Base-by-base conservation (phyloP, 202 grass and related monocot genomes). In the Eragrostis tef region DNA sequence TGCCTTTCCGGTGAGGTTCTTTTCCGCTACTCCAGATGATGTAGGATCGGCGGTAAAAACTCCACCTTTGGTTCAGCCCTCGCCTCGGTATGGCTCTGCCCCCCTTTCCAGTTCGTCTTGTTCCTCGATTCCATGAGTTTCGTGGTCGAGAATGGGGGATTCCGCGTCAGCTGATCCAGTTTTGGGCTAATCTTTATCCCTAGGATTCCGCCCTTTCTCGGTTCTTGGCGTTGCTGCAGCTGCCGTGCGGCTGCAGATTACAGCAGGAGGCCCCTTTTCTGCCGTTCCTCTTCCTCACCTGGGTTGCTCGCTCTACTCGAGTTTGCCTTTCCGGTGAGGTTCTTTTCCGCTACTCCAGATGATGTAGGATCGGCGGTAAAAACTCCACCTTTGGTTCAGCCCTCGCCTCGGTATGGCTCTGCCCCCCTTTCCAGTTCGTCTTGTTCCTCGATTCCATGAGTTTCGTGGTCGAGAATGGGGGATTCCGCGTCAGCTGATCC, bases 401-500 rank as follows among this genome's bases (percentile, higher is more conserved):
- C 27, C 45, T 34, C 24, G 34, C 20, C 11, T 71, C 22, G 73
- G 71, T 83, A 68, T 69, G 70, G 14, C 50, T 64, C 66, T 80
- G 16, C 78, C 31, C 31, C 11, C 17, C 1, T 50, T 66, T 60
- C 60, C 63, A 17, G 59, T 9, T 36, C 75, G 26, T 24, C 49
- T 39, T 12, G 44, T 45, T 69, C 58, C 51, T 64, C 71, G 64
- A 22, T 77, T 44, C 12, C 27, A 20, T n/a, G 26, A 15, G 43
- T 71, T 78, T 73, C 58, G 24, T 20, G 15, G 26, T 60, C 60
- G 14, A 68, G 11, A 59, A 74, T 60, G 36, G 62, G n/a, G 29
- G 53, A 36, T 70, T 75, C 81, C 19, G 50, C 70, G 22, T 85
- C 27, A 22, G 34, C 52, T 68, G 81, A 53, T 79, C 74, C 41